phyloP scores from a whole-genome alignment of 257 asterid genomes.

The Capsicum rhomboideum region DNA sequence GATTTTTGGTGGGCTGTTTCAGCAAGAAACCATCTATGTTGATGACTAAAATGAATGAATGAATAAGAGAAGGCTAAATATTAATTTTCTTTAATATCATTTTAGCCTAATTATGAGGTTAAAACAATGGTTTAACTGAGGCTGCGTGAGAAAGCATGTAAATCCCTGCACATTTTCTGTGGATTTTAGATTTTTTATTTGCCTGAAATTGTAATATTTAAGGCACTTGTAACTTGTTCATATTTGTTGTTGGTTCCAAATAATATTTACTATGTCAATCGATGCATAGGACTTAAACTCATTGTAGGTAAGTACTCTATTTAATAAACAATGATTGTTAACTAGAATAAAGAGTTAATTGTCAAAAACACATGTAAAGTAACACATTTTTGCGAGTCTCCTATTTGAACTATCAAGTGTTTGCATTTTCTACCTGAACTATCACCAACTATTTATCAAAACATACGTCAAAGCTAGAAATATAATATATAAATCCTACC shows the following conservation, averaged over 20 bases:
- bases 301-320: not conserved
- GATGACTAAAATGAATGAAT: slow-evolving; percentile 32
- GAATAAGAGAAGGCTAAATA: not conserved
- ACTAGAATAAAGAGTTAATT: too few species aligned
- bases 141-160: slow-evolving; percentile 3
- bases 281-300: not conserved
- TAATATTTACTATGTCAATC: not conserved
- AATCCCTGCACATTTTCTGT: not conserved
- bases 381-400: too few species aligned
- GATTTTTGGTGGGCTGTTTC: slow-evolving; percentile 79
- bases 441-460: too few species aligned
- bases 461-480: too few species aligned
- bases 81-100: not conserved
- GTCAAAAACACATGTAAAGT: too few species aligned
- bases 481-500: too few species aligned
- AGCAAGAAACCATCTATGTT: slow-evolving; percentile 94
- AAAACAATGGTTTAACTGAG: not conserved
- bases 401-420: too few species aligned
- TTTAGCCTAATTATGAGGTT: not conserved
- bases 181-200: slow-evolving; percentile 1
- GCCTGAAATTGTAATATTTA: not conserved
- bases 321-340: too few species aligned
- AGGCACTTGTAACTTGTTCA: slow-evolving; percentile 3
- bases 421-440: too few species aligned
- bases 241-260: not conserved